Percentiles rank a stretch among this genome's conserved stretches.
These are phyloP conservation scores for Fragaria nilgerrensis DNA, from an alignment of 306 rosid species.

Conservation along the genomic window DNA sequence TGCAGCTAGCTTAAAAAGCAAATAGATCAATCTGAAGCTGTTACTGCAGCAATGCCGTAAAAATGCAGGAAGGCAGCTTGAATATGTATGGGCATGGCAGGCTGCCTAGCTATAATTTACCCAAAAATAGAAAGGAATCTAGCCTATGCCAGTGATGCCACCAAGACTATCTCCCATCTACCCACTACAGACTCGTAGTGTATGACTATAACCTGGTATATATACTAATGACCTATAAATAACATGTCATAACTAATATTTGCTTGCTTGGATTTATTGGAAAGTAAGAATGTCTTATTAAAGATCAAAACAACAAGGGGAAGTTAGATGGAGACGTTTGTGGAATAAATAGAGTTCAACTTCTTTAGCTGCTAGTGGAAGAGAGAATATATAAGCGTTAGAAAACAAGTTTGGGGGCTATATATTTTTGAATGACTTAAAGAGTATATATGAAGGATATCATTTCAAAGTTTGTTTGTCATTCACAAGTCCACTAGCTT, in stretches of 20 bases:
- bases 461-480: too few relatives aligned
- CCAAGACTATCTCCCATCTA: slow-evolving; percentile 31
- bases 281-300: too few relatives aligned
- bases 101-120: slow-evolving; percentile 31
- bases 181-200: slow-evolving; percentile 25
- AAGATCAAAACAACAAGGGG: too few relatives aligned
- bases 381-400: too few relatives aligned
- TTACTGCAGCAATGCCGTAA: slow-evolving; percentile 17
- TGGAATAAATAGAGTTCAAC: too few relatives aligned
- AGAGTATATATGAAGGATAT: too few relatives aligned
- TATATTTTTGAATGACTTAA: too few relatives aligned
- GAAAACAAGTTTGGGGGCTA: too few relatives aligned
- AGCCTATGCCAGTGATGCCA: slow-evolving; percentile 15
- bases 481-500: too few relatives aligned
- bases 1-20: slow-evolving; percentile 15
- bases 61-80: slow-evolving; percentile 31
- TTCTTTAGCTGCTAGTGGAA: too few relatives aligned
- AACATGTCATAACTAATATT: slow-evolving; percentile 15
- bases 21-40: slow-evolving; percentile 20
- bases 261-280: slow-evolving; percentile 5
- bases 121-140: slow-evolving; percentile 43
- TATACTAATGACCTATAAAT: not conserved
- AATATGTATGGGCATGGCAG: slow-evolving; percentile 46
- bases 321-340: too few relatives aligned
- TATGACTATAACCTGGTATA: not conserved